phyloP scores from a whole-genome alignment of 192 early-diverging fungal genomes.

The Entomortierella lignicola region DNA sequence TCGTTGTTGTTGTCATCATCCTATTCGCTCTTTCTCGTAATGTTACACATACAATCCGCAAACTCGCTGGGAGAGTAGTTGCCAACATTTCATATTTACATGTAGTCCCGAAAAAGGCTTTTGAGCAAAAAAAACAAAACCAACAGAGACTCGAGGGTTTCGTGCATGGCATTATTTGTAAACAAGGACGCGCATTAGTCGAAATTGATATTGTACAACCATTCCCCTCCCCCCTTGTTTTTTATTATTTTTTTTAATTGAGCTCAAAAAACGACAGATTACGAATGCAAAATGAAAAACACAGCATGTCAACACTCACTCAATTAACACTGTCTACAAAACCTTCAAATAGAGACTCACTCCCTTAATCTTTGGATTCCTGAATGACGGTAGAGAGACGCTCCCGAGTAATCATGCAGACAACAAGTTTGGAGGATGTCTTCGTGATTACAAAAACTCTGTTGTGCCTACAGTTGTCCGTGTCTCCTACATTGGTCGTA shows the following conservation, averaged over 20 bases:
- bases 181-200: too few relatives aligned
- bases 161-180: too few relatives aligned
- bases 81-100: too few relatives aligned
- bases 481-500: slow-evolving; percentile 71
- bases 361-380: slow-evolving; percentile 66
- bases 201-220: too few relatives aligned
- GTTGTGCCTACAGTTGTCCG: slow-evolving; percentile 62
- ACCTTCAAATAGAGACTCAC: slow-evolving; percentile 48
- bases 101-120: too few relatives aligned
- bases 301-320: not conserved
- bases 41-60: too few relatives aligned
- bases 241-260: not conserved
- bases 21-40: not conserved
- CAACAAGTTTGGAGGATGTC: slow-evolving; percentile 60
- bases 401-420: slow-evolving; percentile 31
- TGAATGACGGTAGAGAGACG: slow-evolving; percentile 73
- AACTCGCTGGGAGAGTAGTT: too few relatives aligned
- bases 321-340: not conserved
- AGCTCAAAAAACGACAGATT: too few relatives aligned
- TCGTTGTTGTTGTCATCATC: slow-evolving; percentile 4
- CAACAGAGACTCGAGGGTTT: too few relatives aligned
- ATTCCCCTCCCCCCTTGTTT: too few relatives aligned
- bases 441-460: slow-evolving; percentile 76
- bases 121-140: too few relatives aligned
- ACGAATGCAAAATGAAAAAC: too few relatives aligned